Evolutionary conservation across 257 asterid species (phyloP), one percentile per base, ranked within the genome.

Genomic region (Solanum peruvianum): DNA sequence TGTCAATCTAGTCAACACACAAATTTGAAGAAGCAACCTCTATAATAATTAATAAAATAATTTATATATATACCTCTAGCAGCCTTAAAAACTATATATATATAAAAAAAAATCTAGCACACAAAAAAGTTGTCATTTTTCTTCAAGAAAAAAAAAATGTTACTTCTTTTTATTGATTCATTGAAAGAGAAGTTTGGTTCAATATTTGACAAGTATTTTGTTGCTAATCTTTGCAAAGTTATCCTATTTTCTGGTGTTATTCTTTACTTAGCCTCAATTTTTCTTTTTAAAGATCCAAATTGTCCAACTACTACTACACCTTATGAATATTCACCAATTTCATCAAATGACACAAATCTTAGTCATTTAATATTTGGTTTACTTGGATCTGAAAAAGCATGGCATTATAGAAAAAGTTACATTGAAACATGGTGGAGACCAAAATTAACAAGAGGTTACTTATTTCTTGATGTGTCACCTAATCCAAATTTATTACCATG

Each of bases 381-480:
- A 1, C 62, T 94, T 87, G 97, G 97, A 2, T 94, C 97, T 0
- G 90, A 89, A 3, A 71, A 81, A 1, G 89, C 93, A n/a, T 94
- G 95, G 96, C 93, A 92, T 0, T 87, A 90, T 66, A 75, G 97
- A 7, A 52, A 92, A 23, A 91, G 86, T 3, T 94, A 92, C 88
- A 89, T 92, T 3, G 97, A 94, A 76, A 52, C 95, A 11, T 94
- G 97, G 97, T 93, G 97, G 97, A 89, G 93, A 0, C 95, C 95
- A 1, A 93, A 93, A 87, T 33, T 77, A 11, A 94, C 95, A 12
- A 92, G 93, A 0, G 95, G 97, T 49, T 91, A 87, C 85, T 84
- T 94, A 23, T 94, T 75, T 83, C 88, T 94, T 6, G 97, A 94
- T 89, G 49, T 20, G 8, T 85, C 89, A 14, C 97, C 97, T 0